Base-by-base conservation (phyloP, 805 yeast genomes). In the Sungouiella thailandica region DNA sequence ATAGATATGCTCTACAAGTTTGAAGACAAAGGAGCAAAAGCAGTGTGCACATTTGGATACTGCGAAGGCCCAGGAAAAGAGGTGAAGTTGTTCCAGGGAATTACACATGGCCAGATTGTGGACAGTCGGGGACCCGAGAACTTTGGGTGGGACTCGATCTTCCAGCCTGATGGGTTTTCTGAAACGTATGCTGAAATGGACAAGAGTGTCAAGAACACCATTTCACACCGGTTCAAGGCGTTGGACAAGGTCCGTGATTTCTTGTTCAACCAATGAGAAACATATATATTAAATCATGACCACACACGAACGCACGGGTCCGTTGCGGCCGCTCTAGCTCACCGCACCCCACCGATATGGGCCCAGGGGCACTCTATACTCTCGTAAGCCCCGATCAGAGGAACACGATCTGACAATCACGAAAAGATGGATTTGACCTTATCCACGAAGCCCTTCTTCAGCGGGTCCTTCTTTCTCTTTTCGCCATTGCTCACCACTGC, bases 71-170 rank as follows among this genome's bases (percentile, higher is more conserved):
- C 94, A 2, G 95, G 79, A 5, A 37, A 65, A 26, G 81, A 77
- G 37, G 87, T 81, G n/a, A 57, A 72, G 43, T 64, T 87, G 29
- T 89, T 93, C 60, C 90, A 85, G 57, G 99, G 98, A 6, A 60
- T 76, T 29, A 83, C 95, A 1, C 68, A 73, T 9, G 99, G 99
- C 15, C 59, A 46, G 7, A 89, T 93, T 50, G 97, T 89, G 5
- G 65, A 67, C 11, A 70, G 79, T 23, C 65, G 94, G 39, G 97
- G 97, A 2, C 85, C 85, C 5, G 73, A 78, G 10, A 41, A 45
- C 39, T 93, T 93, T 56, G 99, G 99, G 2, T 93, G 96, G 95
- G 97, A 93, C 61, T 79, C 96, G 6, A 65, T 85, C 32, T 93
- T 93, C 58, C 72, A 81, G 61, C 98, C 98, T 2, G 63, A 66